Percentiles rank a stretch among this genome's conserved stretches.
phyloP scores from a whole-genome alignment of 139 green algal species.

The Haematococcus sp. region DNA sequence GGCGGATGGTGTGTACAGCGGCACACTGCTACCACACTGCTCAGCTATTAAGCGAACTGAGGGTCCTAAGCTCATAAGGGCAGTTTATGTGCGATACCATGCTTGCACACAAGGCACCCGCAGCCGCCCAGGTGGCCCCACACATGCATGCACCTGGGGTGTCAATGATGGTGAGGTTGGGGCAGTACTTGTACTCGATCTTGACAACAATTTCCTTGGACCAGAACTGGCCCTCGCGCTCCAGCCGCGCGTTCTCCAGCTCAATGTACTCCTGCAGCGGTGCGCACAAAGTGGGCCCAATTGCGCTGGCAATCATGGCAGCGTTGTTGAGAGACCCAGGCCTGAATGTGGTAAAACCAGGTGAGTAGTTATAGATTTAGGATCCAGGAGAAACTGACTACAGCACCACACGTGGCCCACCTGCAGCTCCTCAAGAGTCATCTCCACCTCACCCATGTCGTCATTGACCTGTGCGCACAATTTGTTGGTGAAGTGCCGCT shows the following conservation, averaged over 20 bases:
- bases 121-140: background rate
- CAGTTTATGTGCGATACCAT: no score
- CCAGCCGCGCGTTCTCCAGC: constrained; percentile 82
- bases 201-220: constrained; percentile 92
- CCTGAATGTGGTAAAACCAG: no score
- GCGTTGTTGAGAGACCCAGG: no score
- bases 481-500: no score
- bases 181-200: constrained; percentile 94
- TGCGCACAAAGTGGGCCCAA: no score
- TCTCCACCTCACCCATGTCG: constrained; percentile 63
- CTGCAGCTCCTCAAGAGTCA: constrained; percentile 88
- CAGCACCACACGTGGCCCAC: constrained; percentile 25
- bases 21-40: background rate
- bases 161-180: constrained; percentile 98
- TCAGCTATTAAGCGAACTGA: background rate
- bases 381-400: background rate
- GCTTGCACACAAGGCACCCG: background rate
- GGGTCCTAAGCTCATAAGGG: background rate
- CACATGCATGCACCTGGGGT: constrained; percentile 79
- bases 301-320: no score
- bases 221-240: constrained; percentile 87
- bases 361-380: no score
- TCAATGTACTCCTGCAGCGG: constrained; percentile 94
- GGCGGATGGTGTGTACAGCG: no score
- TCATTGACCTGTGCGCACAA: no score